A percentile compares a stretch with the other conserved stretches of the same genome.
Evolutionary conservation across 1,284 basidiomycete species (phyloP).

Genomic region (Lentinula novae-zelandiae): DNA sequence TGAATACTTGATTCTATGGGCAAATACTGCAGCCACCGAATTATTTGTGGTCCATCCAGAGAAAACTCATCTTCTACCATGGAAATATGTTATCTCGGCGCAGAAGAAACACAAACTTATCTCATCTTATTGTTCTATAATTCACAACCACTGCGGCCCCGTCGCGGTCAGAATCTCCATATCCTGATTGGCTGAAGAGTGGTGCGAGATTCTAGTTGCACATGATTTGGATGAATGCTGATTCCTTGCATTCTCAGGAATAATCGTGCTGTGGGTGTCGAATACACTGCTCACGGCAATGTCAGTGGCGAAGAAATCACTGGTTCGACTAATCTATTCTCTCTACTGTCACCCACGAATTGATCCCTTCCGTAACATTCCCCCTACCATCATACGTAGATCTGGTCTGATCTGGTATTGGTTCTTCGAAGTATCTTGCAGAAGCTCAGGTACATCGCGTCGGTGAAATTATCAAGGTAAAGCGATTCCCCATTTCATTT

Average conservation of each 20-base stretch:
- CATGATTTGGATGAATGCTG: background rate
- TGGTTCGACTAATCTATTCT: background rate
- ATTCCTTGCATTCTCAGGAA: constrained; percentile 29
- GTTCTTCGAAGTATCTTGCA: constrained; percentile 35
- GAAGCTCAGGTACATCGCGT: constrained; percentile 30
- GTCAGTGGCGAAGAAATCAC: background rate
- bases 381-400: background rate
- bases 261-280: constrained; percentile 51
- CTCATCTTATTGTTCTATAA: too few relatives aligned
- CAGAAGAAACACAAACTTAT: too few relatives aligned
- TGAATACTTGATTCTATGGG: too few relatives aligned
- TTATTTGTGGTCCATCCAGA: too few relatives aligned
- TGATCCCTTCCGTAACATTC: background rate
- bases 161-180: too few relatives aligned
- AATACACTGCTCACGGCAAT: constrained; percentile 40
- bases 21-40: too few relatives aligned
- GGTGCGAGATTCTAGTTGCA: constrained; percentile 24
- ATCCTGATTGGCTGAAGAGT: constrained; percentile 28
- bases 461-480: constrained; percentile 16
- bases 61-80: too few relatives aligned
- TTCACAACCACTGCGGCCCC: too few relatives aligned
- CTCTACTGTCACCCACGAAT: background rate
- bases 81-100: too few relatives aligned
- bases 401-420: constrained; percentile 39
- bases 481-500: background rate